phyloP scores from a whole-genome alignment of 805 yeast genomes.

The Candida odintsovae region DNA sequence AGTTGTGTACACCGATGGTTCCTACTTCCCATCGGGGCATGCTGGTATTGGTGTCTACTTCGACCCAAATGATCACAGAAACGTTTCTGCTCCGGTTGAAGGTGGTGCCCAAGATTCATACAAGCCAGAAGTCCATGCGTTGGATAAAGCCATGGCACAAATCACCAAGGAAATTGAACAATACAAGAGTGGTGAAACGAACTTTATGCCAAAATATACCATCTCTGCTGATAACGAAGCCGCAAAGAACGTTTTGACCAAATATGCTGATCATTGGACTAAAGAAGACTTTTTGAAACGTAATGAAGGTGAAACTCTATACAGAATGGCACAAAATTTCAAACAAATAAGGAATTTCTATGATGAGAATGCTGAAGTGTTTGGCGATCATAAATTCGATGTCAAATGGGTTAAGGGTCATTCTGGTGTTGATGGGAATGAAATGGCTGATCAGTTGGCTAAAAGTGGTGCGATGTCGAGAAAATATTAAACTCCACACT shows the following conservation, averaged over 20 bases:
- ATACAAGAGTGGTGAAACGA: constrained; percentile 12
- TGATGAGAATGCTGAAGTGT: constrained; percentile 15
- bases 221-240: constrained; percentile 72
- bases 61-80: constrained; percentile 49
- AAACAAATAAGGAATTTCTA: constrained; percentile 34
- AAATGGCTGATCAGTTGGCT: constrained; percentile 71
- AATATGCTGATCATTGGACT: constrained; percentile 56
- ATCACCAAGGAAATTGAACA: constrained; percentile 30
- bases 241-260: constrained; percentile 46
- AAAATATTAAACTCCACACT: too few species aligned
- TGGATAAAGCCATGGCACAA: constrained; percentile 45
- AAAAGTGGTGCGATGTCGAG: constrained; percentile 43
- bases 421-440: constrained; percentile 64
- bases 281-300: constrained; percentile 44
- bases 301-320: constrained; percentile 25
- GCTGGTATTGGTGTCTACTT: constrained; percentile 79
- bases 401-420: constrained; percentile 72
- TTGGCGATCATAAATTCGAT: constrained; percentile 32
- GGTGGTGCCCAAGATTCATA: constrained; percentile 62
- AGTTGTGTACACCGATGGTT: constrained; percentile 72
- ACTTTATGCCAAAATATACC: constrained; percentile 25
- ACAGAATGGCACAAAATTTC: constrained; percentile 37
- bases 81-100: constrained; percentile 47
- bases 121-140: constrained; percentile 73
- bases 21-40: constrained; percentile 53